Evolutionary conservation across 495 filamentous ascomycete species (phyloP), one percentile per base, ranked within the genome.

Genomic region (Penicillium salamii): DNA sequence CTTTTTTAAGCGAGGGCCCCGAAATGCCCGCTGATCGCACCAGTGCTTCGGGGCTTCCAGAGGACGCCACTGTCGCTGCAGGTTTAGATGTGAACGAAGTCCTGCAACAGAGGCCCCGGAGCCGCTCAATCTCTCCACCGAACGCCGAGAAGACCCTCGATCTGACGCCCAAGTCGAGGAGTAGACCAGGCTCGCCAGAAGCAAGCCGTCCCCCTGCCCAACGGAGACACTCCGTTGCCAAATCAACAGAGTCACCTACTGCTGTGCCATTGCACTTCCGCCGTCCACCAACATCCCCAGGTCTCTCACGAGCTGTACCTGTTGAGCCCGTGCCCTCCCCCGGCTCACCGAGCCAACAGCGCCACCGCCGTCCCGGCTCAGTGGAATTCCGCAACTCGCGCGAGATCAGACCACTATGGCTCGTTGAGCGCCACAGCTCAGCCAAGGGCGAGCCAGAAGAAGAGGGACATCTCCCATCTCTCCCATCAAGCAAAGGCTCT

Each of bases 1-100:
- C 70, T 75, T 78, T 77, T 74, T 75, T 79, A 78, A 72, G 57
- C 51, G 64, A 68, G 53, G 57, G 72, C 73, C 72, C 69, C 61
- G 73, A 74, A 71, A 68, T 74, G 67, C 74, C 29, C 29, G 29
- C 29, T 32, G 12, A 32, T 11, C 29, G 12, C 29, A 13, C 7
- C 29, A 32, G 66, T 67, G 65, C 65, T 69, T 70, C 70, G 66
- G 69, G 68, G 64, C 60, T 61, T 51, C 54, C 55, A 52, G 38
- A 44, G 47, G 57, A 55, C 21, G 46, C 50, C 18, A 33, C 42
- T 34, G 21, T 48, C 19, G 53, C 53, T 21, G 55, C 50, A 43
- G 59, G 53, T 8, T 39, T 65, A 37, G 58, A 50, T 7, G 29
- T 66, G 21, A 47, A 49, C 9, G 53, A 59, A 11, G 20, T 62